Conservation (phyloP, 805 yeast species). For the Saturnispora silvae region DNA sequence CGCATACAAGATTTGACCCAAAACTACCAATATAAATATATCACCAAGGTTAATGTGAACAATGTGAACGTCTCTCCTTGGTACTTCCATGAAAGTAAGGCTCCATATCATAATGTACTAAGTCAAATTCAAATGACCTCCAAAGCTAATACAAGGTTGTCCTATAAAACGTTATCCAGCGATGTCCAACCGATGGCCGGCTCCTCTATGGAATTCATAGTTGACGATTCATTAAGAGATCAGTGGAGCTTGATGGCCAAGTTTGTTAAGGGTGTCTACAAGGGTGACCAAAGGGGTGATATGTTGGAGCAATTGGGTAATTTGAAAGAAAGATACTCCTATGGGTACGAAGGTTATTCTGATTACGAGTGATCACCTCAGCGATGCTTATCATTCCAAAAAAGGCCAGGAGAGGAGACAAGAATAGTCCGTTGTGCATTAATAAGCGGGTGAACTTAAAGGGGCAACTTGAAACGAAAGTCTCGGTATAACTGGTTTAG, state of each 20-base stretch:
- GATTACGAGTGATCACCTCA: no score
- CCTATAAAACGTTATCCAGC: constrained; percentile 23
- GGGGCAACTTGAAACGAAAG: no score
- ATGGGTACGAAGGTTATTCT: constrained; percentile 8
- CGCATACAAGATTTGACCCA: background rate
- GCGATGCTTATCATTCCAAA: no score
- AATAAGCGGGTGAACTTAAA: no score
- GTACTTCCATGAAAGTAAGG: background rate
- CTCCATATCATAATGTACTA: background rate
- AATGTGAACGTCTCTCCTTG: background rate
- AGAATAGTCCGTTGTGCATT: no score
- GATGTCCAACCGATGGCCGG: constrained; percentile 43
- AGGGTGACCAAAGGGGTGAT: constrained; percentile 1
- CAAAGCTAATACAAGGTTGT: background rate
- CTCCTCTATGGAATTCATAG: background rate
- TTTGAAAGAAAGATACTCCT: constrained; percentile 9
- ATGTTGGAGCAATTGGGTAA: constrained; percentile 6
- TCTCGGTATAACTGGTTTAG: no score
- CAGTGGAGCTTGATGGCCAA: constrained; percentile 3
- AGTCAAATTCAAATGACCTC: background rate
- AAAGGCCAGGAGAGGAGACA: no score
- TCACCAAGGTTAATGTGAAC: background rate
- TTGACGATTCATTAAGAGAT: background rate
- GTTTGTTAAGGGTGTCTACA: background rate
- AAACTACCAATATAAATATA: constrained; percentile 1